phyloP scores from a whole-genome alignment of 2,329 filamentous ascomycete species.

The Nemania sp. region DNA sequence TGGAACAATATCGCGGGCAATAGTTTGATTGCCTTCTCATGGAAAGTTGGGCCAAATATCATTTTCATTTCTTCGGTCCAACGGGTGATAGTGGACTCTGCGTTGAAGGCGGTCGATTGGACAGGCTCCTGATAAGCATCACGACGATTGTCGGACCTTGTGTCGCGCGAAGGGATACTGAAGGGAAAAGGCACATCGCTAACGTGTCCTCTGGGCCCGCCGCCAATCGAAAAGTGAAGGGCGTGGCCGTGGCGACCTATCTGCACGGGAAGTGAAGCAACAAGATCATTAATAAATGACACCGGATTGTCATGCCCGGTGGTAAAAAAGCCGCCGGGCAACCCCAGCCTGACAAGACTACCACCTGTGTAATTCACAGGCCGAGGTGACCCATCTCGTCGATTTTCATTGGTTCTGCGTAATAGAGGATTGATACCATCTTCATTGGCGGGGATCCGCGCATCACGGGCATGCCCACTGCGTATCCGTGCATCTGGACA shows the following conservation, averaged over 20 bases:
- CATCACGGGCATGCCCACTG: slow-evolving; percentile 57
- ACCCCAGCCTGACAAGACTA: slow-evolving; percentile 59
- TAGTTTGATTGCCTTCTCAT: slow-evolving; percentile 72
- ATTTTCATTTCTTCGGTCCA: slow-evolving; percentile 92
- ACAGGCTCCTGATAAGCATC: slow-evolving; percentile 63
- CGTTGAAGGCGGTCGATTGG: slow-evolving; percentile 76
- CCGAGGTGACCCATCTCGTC: slow-evolving; percentile 54
- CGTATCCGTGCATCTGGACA: slow-evolving; percentile 47
- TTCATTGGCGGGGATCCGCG: slow-evolving; percentile 64
- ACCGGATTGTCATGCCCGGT: slow-evolving; percentile 55
- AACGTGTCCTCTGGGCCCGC: slow-evolving; percentile 53
- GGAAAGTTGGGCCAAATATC: slow-evolving; percentile 71
- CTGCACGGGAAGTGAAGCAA: slow-evolving; percentile 56
- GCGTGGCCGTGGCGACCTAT: slow-evolving; percentile 54
- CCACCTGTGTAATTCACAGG: slow-evolving; percentile 47
- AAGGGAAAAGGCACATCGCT: slow-evolving; percentile 52
- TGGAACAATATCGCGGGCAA: slow-evolving; percentile 70
- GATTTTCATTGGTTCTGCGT: slow-evolving; percentile 59
- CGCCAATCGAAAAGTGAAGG: slow-evolving; percentile 64
- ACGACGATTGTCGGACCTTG: slow-evolving; percentile 54
- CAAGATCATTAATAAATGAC: slow-evolving; percentile 59
- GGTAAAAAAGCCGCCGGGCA: slow-evolving; percentile 53
- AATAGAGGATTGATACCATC: slow-evolving; percentile 88
- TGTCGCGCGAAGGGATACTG: slow-evolving; percentile 44
- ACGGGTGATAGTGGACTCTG: slow-evolving; percentile 72